Conservation (phyloP, 306 rosid genomes). For the Malus sieversii region DNA sequence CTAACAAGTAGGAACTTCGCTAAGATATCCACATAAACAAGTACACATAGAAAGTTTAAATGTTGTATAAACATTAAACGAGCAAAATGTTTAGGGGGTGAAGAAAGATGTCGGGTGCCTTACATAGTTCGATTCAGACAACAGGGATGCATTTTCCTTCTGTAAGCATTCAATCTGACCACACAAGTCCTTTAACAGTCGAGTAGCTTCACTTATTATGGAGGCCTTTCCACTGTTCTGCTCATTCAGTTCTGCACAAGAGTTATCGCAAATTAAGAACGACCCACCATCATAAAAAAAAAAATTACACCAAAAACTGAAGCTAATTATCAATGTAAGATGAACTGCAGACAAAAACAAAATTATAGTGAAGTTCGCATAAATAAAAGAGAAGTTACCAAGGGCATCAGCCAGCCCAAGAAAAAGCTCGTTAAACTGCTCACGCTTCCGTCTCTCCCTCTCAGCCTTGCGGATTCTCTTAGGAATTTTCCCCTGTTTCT, state of each 20-base stretch:
- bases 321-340: background rate
- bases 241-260: conserved; percentile 45
- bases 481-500: conserved; percentile 51
- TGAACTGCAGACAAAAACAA: conserved; percentile 1
- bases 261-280: background rate
- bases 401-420: conserved; percentile 67
- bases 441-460: conserved; percentile 94
- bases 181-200: conserved; percentile 58
- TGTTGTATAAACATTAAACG: background rate
- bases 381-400: conserved; percentile 41
- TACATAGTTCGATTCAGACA: conserved; percentile 76
- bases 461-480: conserved; percentile 82
- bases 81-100: background rate
- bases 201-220: conserved; percentile 48
- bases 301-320: background rate
- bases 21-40: background rate
- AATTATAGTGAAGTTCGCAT: background rate
- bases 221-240: conserved; percentile 73
- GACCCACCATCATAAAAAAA: background rate
- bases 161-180: conserved; percentile 58
- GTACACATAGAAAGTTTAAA: background rate
- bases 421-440: conserved; percentile 75
- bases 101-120: conserved; percentile 15
- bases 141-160: conserved; percentile 49
- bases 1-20: background rate